phyloP scores from a whole-genome alignment of 768 basidiomycete species.

The Boletales sp. region DNA sequence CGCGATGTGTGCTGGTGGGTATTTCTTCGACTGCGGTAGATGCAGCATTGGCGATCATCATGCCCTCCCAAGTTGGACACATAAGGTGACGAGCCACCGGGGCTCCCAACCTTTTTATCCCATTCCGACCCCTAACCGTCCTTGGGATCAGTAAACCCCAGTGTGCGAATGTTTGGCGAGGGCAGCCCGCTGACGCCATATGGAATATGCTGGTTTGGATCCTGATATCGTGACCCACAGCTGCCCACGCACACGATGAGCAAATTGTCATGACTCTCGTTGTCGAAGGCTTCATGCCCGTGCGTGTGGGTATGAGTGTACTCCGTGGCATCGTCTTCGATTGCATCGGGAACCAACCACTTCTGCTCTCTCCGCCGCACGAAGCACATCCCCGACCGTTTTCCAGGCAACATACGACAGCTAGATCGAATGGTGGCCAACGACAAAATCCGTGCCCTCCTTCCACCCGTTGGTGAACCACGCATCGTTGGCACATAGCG shows the following conservation, averaged over 20 bases:
- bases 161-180: constrained; percentile 43
- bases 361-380: constrained; percentile 60
- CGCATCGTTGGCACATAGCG: constrained; percentile 78
- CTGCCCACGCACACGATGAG: constrained; percentile 48
- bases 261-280: constrained; percentile 67
- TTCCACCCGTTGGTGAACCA: constrained; percentile 74
- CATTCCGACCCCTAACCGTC: constrained; percentile 62
- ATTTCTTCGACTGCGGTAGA: constrained; percentile 78
- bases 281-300: constrained; percentile 34
- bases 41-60: constrained; percentile 60
- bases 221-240: constrained; percentile 46
- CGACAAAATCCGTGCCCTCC: constrained; percentile 67
- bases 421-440: constrained; percentile 71
- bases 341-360: constrained; percentile 33
- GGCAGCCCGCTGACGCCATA: constrained; percentile 54
- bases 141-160: constrained; percentile 39
- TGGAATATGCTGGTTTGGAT: constrained; percentile 37
- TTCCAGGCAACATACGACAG: constrained; percentile 80
- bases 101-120: constrained; percentile 48
- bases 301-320: constrained; percentile 55
- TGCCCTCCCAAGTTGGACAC: constrained; percentile 48
- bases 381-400: constrained; percentile 70
- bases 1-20: constrained; percentile 67
- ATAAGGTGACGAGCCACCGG: constrained; percentile 31
- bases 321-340: constrained; percentile 62